These are phyloP conservation scores for Termitomyces sp. DNA, from an alignment of 768 basidiomycete species.

Conservation along the genomic window DNA sequence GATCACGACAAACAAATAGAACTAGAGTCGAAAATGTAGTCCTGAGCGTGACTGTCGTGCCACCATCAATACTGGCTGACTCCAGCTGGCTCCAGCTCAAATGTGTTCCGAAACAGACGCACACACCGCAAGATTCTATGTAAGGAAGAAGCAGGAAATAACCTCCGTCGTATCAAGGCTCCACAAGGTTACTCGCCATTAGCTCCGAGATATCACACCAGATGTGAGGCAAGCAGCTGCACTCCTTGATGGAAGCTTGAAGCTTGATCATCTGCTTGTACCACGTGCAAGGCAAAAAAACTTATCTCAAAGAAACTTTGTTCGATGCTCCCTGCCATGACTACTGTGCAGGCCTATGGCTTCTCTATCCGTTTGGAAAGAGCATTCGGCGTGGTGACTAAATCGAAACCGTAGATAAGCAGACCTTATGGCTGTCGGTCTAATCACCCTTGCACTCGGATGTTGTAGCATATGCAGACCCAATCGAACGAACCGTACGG, in stretches of 20 bases:
- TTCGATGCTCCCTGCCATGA: background rate
- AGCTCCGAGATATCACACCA: background rate
- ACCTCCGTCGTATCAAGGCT: background rate
- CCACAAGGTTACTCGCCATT: background rate
- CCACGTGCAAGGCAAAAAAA: background rate
- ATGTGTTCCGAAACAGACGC: background rate
- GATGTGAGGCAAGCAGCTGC: background rate
- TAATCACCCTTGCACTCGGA: background rate
- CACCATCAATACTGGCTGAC: background rate
- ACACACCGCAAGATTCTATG: too few species aligned
- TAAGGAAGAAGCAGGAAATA: too few species aligned
- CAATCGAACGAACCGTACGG: background rate
- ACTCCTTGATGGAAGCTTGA: background rate
- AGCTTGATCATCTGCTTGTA: background rate
- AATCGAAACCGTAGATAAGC: background rate
- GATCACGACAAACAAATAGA: background rate
- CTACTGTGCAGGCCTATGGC: background rate
- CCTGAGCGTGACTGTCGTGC: background rate
- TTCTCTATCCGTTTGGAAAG: background rate
- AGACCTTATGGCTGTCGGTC: background rate
- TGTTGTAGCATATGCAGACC: background rate
- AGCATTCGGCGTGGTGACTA: background rate
- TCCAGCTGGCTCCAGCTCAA: too few species aligned
- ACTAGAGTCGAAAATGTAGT: too few species aligned
- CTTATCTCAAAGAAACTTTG: background rate